These are phyloP conservation scores for Galeopsis tetrahit DNA, from an alignment of 257 asterid species.

Conservation along the genomic window DNA sequence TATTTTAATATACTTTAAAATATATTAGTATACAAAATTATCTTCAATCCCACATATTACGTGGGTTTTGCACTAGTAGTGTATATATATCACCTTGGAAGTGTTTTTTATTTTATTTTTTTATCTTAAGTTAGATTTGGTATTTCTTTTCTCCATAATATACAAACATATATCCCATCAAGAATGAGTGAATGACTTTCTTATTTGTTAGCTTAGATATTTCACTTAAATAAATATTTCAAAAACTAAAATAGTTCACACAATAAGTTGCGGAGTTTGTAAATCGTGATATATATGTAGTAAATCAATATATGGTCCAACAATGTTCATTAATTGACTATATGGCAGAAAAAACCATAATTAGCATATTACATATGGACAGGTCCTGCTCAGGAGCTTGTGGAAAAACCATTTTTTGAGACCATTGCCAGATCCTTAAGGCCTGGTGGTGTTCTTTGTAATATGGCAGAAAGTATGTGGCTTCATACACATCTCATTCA, in stretches of 20 bases:
- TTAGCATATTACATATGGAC: neutral
- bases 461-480: conserved; percentile 99
- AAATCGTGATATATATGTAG: neutral
- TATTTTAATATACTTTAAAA: too few species aligned
- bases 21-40: too few species aligned
- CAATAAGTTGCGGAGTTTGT: neutral
- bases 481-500: conserved; percentile 96
- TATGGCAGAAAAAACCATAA: neutral
- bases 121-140: neutral
- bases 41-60: too few species aligned
- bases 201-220: neutral
- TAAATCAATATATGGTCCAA: conserved; percentile 10
- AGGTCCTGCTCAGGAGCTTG: conserved; percentile 98
- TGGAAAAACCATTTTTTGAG: conserved; percentile 90
- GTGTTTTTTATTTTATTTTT: neutral
- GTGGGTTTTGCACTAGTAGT: neutral
- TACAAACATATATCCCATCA: conserved; percentile 6
- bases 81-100: neutral
- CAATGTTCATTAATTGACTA: neutral
- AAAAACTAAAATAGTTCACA: neutral
- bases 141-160: neutral
- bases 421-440: conserved; percentile 79
- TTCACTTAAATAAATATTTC: neutral
- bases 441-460: conserved; percentile 97
- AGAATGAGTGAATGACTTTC: neutral